Evolutionary conservation across 306 rosid genomes (phyloP), one percentile per base, ranked within the genome.

Genomic region (Comarum palustre): DNA sequence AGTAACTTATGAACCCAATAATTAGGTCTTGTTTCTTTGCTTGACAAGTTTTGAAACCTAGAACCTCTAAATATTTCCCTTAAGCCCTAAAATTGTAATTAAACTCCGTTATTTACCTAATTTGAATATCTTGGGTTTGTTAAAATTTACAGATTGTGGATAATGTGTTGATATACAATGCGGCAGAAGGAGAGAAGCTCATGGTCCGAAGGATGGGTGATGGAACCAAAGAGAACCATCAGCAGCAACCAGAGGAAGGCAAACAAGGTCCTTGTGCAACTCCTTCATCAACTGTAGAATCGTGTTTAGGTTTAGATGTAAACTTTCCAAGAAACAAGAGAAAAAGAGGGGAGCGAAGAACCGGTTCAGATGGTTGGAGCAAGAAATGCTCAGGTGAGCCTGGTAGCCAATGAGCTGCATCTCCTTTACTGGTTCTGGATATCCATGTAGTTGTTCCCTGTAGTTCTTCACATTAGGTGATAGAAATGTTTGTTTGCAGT

Each of bases 271-370:
- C 75, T 61, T 66, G 70, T 74, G 58, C 82, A 34, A 25, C 79
- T 68, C 85, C n/a, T n/a, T n/a, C 72, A 41, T 74, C 92, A 41
- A 55, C 82, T 60, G 85, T 89, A 25, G 84, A 82, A 73, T 73
- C 89, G 29, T 83, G 88, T 59, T 69, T 87, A 41, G 81, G 81
- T 29, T 69, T 78, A n/a, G 92, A 93, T 73, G 90, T 80, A 25
- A 78, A 82, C 66, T 58, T 90, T 68, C 88, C 89, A 17, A 81
- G 73, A 75, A 80, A 66, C 74, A 93, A 93, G 79, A 83, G 96
- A 81, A 93, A 87, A 81, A 82, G 97, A 29, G 97, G 94, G 76
- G 98, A 90, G 72, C 88, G 98, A 47, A 93, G 83, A 85, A 92
- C 98, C 3, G 92, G 94, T 63, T 87, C 92, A 0, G 90, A 70